Conservation (phyloP, 225 moss, liverwort and hornwort species). For the Antitrichia curtipendula region DNA sequence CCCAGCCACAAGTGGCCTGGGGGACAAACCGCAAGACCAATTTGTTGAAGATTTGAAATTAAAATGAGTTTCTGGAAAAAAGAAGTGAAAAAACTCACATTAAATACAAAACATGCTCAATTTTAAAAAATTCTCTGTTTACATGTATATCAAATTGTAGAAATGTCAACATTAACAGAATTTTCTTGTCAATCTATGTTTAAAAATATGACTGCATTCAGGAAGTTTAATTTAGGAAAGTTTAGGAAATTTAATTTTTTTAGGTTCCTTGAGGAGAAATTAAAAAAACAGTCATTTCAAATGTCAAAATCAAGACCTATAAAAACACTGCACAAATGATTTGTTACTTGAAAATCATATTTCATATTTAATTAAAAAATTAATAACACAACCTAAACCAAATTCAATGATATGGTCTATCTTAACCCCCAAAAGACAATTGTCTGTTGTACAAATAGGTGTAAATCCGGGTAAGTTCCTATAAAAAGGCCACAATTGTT, state of each 20-base stretch:
- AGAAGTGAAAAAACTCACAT: background rate
- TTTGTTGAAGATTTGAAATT: background rate
- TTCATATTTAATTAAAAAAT: background rate
- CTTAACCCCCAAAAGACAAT: too few species aligned
- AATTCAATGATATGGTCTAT: background rate
- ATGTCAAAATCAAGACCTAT: background rate
- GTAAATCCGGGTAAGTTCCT: too few species aligned
- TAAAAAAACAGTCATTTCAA: fast-evolving
- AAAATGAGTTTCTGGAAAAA: background rate
- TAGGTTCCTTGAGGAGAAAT: background rate
- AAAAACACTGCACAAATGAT: background rate
- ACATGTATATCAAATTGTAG: background rate
- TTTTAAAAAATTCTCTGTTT: background rate
- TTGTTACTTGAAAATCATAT: background rate
- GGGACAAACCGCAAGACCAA: too few species aligned
- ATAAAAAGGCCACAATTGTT: too few species aligned
- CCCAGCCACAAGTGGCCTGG: too few species aligned
- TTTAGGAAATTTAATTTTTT: background rate
- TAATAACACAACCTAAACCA: background rate
- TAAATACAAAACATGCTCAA: background rate
- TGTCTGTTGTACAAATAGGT: too few species aligned
- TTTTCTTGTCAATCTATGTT: background rate
- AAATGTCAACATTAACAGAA: background rate
- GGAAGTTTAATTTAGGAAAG: too few species aligned
- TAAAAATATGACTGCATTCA: background rate